Base-by-base conservation (phyloP, 148 eudicot genomes). In the Simmondsia chinensis region DNA sequence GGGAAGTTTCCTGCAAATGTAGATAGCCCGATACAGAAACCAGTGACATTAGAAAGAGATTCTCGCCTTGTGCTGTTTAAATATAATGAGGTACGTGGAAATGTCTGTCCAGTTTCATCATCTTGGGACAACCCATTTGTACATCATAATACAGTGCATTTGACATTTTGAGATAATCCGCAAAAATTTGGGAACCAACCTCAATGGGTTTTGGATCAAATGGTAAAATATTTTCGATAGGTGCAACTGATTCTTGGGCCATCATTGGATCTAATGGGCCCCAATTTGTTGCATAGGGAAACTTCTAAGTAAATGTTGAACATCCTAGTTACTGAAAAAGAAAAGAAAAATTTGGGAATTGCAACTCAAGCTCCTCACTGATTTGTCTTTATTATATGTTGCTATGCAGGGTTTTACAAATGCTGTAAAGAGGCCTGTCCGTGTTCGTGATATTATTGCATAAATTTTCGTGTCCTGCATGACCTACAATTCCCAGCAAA, bases 351-450 rank as follows among this genome's bases (percentile, higher is more conserved):
- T n/a, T n/a, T n/a, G n/a, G n/a, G n/a, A n/a, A n/a, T n/a, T n/a
- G n/a, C n/a, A n/a, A n/a, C n/a, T n/a, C n/a, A n/a, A n/a, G n/a
- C n/a, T n/a, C 46, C 32, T 24, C 13, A 42, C 16, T 32, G 6
- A 28, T 35, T 29, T 47, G 15, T n/a, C 15, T 21, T 21, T 33
- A 34, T 19, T 42, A 1, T 17, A 13, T 11, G 11, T 37, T 24
- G 9, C 44, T 50, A 21, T 65, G 65, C 82, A 91, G 99, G 99
- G 99, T 27, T 86, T 67, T 57, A 91, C 99, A 26, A 91, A 91
- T 73, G 99, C 99, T 31, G 99, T 91, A 14, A 91, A 82, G 63
- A 82, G 88, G 57, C 99, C 99, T 16, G 87, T 86, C 26, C 76
- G 89, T 6, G 61, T 86, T 16, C 82, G 77, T 14, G 99, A 91